phyloP scores from a whole-genome alignment of 768 basidiomycete species.

The Cystofilobasidium ferigula region DNA sequence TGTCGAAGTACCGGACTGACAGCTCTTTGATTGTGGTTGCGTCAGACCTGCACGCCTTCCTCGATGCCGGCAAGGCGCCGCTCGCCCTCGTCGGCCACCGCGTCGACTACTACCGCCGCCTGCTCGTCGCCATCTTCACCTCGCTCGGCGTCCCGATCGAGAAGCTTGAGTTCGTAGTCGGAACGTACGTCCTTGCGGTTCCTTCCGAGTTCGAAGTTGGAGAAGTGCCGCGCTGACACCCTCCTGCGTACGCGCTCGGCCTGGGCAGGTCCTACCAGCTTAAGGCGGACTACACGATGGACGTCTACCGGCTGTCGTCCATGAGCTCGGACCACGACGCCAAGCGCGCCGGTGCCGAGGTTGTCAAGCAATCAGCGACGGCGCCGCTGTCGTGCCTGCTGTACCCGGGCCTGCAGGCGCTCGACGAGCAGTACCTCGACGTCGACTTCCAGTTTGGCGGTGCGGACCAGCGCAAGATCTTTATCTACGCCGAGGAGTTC shows the following conservation, averaged over 20 bases:
- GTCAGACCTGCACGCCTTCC: conserved; percentile 80
- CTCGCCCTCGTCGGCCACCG: conserved; percentile 78
- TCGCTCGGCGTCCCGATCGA: conserved; percentile 83
- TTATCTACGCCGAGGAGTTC: conserved; percentile 93
- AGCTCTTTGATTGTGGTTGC: not conserved
- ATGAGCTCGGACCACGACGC: conserved; percentile 90
- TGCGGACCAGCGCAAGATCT: conserved; percentile 97
- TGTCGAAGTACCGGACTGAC: not conserved
- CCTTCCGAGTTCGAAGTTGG: not conserved
- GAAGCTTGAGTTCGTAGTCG: conserved; percentile 70
- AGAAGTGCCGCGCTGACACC: not conserved
- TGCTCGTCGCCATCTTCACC: conserved; percentile 71
- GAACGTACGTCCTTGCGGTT: conserved; percentile 44
- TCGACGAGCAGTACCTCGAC: conserved; percentile 92
- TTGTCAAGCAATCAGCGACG: conserved; percentile 93
- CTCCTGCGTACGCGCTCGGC: not conserved
- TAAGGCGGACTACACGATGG: conserved; percentile 78
- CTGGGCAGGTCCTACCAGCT: conserved; percentile 62
- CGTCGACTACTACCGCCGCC: conserved; percentile 75
- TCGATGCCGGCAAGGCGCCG: conserved; percentile 94
- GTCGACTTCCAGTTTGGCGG: conserved; percentile 98
- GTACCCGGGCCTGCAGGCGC: conserved; percentile 91
- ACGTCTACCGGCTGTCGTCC: conserved; percentile 86
- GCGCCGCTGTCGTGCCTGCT: conserved; percentile 80
- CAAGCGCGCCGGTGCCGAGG: conserved; percentile 96